These are phyloP conservation scores for Irpex lacteus DNA, from an alignment of 1,284 basidiomycete genomes.

Conservation along the genomic window DNA sequence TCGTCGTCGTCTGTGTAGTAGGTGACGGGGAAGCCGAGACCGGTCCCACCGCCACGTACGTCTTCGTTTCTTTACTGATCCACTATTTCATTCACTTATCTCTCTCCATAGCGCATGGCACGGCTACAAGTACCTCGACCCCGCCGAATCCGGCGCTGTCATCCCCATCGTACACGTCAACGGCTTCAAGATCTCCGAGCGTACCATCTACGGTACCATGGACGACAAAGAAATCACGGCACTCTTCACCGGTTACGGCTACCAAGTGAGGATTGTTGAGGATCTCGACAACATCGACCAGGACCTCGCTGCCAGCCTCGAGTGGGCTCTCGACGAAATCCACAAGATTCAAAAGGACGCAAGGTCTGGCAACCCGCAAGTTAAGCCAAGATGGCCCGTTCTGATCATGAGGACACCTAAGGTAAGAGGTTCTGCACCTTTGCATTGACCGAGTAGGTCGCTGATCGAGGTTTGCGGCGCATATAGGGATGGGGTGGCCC, in stretches of 20 bases:
- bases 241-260: slow-evolving; percentile 83
- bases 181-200: slow-evolving; percentile 84
- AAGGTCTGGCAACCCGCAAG: slow-evolving; percentile 67
- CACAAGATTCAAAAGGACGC: slow-evolving; percentile 77
- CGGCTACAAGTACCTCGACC: slow-evolving; percentile 85
- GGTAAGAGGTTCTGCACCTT: slow-evolving; percentile 23
- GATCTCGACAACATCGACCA: slow-evolving; percentile 64
- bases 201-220: slow-evolving; percentile 89
- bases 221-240: slow-evolving; percentile 77
- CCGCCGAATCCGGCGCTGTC: slow-evolving; percentile 87
- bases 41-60: slow-evolving; percentile 71
- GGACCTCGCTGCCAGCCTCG: slow-evolving; percentile 76
- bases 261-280: slow-evolving; percentile 81
- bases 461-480: not conserved
- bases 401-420: slow-evolving; percentile 84
- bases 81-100: not conserved
- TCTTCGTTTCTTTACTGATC: not conserved
- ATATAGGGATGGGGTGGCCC: slow-evolving; percentile 65
- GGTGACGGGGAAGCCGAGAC: slow-evolving; percentile 90
- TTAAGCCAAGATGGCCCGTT: slow-evolving; percentile 86
- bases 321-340: slow-evolving; percentile 82
- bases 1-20: slow-evolving; percentile 75
- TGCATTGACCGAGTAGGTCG: not conserved
- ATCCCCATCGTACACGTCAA: slow-evolving; percentile 87
- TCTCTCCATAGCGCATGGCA: slow-evolving; percentile 63